Base-by-base conservation (phyloP, 2,329 filamentous ascomycete genomes). In the Simplicillium sp. region DNA sequence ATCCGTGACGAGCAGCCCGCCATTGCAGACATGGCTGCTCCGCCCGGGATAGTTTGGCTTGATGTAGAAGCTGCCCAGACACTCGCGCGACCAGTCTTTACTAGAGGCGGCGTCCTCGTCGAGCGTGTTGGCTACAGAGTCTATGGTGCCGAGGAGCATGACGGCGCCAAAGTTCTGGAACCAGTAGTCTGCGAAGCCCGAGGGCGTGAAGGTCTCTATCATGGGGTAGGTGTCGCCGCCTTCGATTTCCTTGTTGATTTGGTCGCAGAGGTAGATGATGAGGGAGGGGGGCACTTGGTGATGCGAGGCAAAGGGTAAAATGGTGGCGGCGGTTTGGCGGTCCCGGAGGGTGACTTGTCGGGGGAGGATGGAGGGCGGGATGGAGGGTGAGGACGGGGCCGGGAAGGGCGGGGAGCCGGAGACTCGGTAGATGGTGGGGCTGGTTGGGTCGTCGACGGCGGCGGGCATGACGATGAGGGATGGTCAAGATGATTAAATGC, bases 211-310 rank as follows among this genome's bases (percentile, higher is more conserved):
- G 14, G 80, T 70, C 39, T 89, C 81, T 52, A 82, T 77, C 84
- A 94, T 90, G 16, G 88, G 87, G 60, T 94, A 94, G 1, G 88
- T 94, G 59, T 94, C 87, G 42, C 88, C 88, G 60, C 87, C 85
- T 55, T 92, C 86, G 54, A 95, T 92, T 62, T 94, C 88, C 62
- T 85, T 83, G 59, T 89, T 90, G 52, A 94, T 74, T 64, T 92
- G 83, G 54, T 87, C 84, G 51, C 77, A 84, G 36, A 95, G 76
- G 55, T 94, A 92, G 32, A 73, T 72, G 29, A 90, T 68, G 43
- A 95, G 68, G 7, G 82, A 81, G 32, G 70, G 66, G 3, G 88
- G 88, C n/a, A 94, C 81, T 55, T 88, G 77, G 42, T 78, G 69
- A 14, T 77, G 75, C n/a, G 83, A 84, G 14, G 79, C 80, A 60